phyloP scores from a whole-genome alignment of 345 rosid genomes.

The Microthlaspi erraticum region DNA sequence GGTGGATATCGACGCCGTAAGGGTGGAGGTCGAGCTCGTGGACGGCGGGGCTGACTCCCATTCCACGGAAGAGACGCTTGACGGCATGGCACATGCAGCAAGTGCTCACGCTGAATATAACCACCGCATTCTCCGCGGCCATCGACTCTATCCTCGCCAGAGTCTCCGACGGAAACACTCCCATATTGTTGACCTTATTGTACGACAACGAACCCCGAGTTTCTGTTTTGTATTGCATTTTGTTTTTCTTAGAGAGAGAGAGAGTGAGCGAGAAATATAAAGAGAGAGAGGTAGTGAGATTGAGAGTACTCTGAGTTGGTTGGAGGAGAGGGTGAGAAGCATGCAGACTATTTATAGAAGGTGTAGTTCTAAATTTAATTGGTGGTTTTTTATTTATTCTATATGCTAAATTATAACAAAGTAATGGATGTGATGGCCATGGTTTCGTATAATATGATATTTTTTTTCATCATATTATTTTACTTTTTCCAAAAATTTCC shows the following conservation, averaged over 20 bases:
- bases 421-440: conserved; percentile 37
- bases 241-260: conserved; percentile 14
- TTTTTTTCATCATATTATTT: not conserved
- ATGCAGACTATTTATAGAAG: conserved; percentile 36
- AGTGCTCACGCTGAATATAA: conserved; percentile 77
- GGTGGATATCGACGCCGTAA: conserved; percentile 45
- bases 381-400: not conserved
- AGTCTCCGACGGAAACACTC: conserved; percentile 42
- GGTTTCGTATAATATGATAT: conserved; percentile 6
- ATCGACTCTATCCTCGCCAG: conserved; percentile 43
- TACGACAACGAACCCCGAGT: conserved; percentile 26
- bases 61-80: conserved; percentile 84
- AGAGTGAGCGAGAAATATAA: not conserved
- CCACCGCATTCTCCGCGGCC: conserved; percentile 76
- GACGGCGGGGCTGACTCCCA: conserved; percentile 86
- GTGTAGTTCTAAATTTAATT: conserved; percentile 16
- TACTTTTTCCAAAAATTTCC: not conserved
- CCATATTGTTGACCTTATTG: conserved; percentile 34
- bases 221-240: conserved; percentile 44
- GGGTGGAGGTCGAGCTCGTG: conserved; percentile 74
- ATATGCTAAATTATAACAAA: conserved; percentile 30
- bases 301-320: not conserved
- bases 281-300: not conserved
- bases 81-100: conserved; percentile 99
- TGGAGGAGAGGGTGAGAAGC: conserved; percentile 15